Evolutionary conservation across 345 rosid species (phyloP), one percentile per base, ranked within the genome.

Genomic region (Excoecaria cochinchinensis): DNA sequence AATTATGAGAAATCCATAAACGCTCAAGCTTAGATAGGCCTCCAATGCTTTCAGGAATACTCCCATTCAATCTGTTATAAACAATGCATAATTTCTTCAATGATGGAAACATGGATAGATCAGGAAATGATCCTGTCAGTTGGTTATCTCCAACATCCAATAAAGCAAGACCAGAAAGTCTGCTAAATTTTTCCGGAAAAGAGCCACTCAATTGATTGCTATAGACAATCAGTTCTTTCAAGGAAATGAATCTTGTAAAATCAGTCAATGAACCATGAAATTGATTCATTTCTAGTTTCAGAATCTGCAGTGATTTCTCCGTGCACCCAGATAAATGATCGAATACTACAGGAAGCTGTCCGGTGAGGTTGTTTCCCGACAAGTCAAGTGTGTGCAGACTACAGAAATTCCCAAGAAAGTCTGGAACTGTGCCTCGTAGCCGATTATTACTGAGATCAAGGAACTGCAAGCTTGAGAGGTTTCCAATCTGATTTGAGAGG

Each of bases 381-480:
- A 81, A 5, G 44, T 57, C 21, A 8, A 83, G 70, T 17, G 38
- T 70, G 38, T 71, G 67, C 31, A 82, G 46, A 16, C 71, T 57
- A 15, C 81, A 79, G 4, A 79, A 19, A 22, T 73, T 12, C 11
- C 81, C 60, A 10, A 79, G 15, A 9, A 75, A 81, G 7, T 21
- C 67, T 4, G 83, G 69, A 5, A 78, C 76, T 42, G 36, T 65
- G 2, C 70, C 53, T 69, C 51, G 63, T 25, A 76, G 53, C 42
- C 55, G 65, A 53, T 74, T 70, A 0, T 9, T 4, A 39, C 85
- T 78, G 1, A 88, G 69, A 76, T 79, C 86, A 75, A 88, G 89
- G 40, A 24, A 71, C 68, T 79, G 83, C 76, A 88, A 77, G 56
- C 50, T 82, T 9, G 89, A 76, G 59, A 88, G 80, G 9, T 84